Conservation (phyloP, 2,329 filamentous ascomycete species). For the Neonectria hederae region DNA sequence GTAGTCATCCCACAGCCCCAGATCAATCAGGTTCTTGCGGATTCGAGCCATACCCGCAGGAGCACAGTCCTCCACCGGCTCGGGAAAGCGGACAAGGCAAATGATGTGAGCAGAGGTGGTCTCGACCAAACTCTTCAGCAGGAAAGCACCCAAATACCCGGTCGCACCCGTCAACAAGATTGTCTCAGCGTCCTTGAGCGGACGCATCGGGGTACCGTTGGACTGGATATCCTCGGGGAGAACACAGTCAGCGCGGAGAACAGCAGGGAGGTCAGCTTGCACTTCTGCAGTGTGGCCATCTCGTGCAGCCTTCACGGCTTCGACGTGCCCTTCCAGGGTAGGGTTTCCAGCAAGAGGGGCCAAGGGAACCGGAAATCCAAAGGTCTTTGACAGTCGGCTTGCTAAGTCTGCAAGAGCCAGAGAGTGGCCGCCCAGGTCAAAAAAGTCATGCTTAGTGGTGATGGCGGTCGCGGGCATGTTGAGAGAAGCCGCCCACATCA, state of each 20-base stretch:
- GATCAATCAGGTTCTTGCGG: slow-evolving; percentile 78
- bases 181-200: slow-evolving; percentile 72
- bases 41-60: slow-evolving; percentile 76
- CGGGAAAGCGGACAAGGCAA: slow-evolving; percentile 77
- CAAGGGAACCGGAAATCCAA: slow-evolving; percentile 78
- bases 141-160: slow-evolving; percentile 79
- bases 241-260: slow-evolving; percentile 72
- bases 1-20: slow-evolving; percentile 79
- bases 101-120: slow-evolving; percentile 74
- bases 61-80: slow-evolving; percentile 70
- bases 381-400: slow-evolving; percentile 73
- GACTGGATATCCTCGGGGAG: slow-evolving; percentile 77
- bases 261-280: slow-evolving; percentile 77
- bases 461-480: slow-evolving; percentile 70
- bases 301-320: slow-evolving; percentile 74
- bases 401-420: slow-evolving; percentile 80
- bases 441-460: slow-evolving; percentile 79
- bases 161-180: slow-evolving; percentile 79
- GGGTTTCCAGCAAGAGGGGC: slow-evolving; percentile 75
- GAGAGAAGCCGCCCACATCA: slow-evolving; percentile 76
- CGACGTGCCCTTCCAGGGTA: slow-evolving; percentile 76
- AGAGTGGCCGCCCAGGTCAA: slow-evolving; percentile 83
- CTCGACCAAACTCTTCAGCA: slow-evolving; percentile 74
- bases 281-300: slow-evolving; percentile 79
- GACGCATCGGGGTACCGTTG: slow-evolving; percentile 60